Base-by-base conservation (phyloP, 2,329 filamentous ascomycete genomes). In the Fusarium solani-melongenae region DNA sequence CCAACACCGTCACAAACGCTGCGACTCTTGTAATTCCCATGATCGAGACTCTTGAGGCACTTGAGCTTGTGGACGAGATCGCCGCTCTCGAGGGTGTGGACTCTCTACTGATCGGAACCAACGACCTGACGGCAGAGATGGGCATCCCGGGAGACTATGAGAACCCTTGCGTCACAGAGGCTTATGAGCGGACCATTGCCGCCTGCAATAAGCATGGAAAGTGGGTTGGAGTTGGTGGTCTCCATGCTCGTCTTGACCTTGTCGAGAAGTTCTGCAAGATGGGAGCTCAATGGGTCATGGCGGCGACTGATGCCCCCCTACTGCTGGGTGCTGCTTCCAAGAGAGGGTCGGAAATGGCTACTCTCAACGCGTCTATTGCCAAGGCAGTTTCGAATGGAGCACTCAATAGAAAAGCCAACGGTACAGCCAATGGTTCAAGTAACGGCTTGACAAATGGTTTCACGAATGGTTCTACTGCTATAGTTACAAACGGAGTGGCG, bases 71-170 rank as follows among this genome's bases (percentile, higher is more conserved):
- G 1, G 77, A 82, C 10, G 74, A 75, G 17, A 82, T 82, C 24
- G 79, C 80, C 1, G 77, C 79, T 0, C 73, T 81, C 6, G 77
- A 84, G 0, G 84, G 84, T 1, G 84, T 86, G 5, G 85, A 86
- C 66, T 81, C 77, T 1, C 73, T 86, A 1, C 75, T 86, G 4
- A 81, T 86, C 22, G 84, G 85, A 7, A 82, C 84, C 2, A 86
- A 86, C 57, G 85, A 86, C 64, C 73, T 86, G 57, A 82, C 78
- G 22, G 81, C 82, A 1, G 84, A 86, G 46, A 79, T 86, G 76
- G 84, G 84, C 0, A 84, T 76, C 1, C 73, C 73, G 0, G 74
- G 74, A 3, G 74, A 76, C 27, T 76, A 74, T 9, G 74, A 76
- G 61, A 76, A 76, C 22, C 74, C 71, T 9, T 65, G 69, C 11